phyloP scores from a whole-genome alignment of 2,329 filamentous ascomycete species.

The Fusarium pseudoanthophilum region DNA sequence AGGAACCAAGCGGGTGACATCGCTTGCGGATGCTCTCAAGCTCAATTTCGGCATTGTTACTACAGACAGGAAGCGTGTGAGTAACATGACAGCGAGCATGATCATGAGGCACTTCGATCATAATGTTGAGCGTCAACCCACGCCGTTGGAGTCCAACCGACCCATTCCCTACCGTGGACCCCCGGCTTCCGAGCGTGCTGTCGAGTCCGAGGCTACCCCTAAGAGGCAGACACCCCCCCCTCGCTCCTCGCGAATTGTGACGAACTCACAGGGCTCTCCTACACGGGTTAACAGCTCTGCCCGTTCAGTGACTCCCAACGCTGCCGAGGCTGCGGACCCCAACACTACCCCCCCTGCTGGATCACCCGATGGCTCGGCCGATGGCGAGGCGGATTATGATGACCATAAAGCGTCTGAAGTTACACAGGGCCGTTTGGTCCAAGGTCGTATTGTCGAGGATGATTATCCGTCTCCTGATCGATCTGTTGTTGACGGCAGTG shows the following conservation, averaged over 20 bases:
- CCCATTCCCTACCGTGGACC: conserved; percentile 36
- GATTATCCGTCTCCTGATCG: conserved; percentile 83
- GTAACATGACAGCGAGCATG: conserved; percentile 81
- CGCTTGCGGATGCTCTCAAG: conserved; percentile 93
- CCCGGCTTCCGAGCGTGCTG: conserved; percentile 31
- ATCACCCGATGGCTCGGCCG: conserved; percentile 42
- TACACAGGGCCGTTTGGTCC: conserved; percentile 88
- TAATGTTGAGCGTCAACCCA: conserved; percentile 58
- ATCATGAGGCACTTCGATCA: conserved; percentile 77
- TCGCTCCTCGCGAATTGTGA: conserved; percentile 48
- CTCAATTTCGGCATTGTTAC: conserved; percentile 98
- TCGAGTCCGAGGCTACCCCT: conserved; percentile 34
- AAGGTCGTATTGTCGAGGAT: conserved; percentile 95
- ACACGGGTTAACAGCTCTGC: conserved; percentile 45
- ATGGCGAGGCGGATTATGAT: conserved; percentile 67
- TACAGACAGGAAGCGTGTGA: conserved; percentile 77
- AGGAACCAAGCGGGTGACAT: conserved; percentile 96
- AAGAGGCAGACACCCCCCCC: conserved; percentile 36
- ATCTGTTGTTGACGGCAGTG: conserved; percentile 74
- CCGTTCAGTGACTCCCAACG: conserved; percentile 22
- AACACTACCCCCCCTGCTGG: conserved; percentile 38
- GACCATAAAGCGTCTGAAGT: conserved; percentile 89
- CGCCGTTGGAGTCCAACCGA: conserved; percentile 50
- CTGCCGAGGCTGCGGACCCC: conserved; percentile 19
- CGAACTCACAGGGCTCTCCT: conserved; percentile 59